Evolutionary conservation across 2,329 filamentous ascomycete species (phyloP).

Genomic region (Cladorrhinum sp.): DNA sequence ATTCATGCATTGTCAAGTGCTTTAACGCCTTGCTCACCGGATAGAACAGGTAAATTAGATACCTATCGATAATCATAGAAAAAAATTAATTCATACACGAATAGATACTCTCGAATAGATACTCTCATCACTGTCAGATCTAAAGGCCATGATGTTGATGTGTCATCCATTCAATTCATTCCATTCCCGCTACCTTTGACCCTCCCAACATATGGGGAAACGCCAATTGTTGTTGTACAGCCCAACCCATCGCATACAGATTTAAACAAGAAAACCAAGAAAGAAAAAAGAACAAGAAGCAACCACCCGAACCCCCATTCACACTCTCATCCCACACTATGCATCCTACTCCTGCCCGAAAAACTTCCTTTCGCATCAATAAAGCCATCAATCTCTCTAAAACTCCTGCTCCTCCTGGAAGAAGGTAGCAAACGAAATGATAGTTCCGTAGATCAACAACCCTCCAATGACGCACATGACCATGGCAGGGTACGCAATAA

Average conservation of each 20-base stretch:
- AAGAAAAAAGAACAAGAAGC: conserved; percentile 6
- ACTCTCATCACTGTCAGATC: no score
- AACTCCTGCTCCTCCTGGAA: conserved; percentile 98
- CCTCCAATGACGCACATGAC: conserved; percentile 93
- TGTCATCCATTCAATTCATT: not conserved
- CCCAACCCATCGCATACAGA: not conserved
- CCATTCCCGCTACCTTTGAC: not conserved
- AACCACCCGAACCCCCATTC: not conserved
- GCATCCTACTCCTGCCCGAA: not conserved
- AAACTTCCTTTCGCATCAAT: not conserved
- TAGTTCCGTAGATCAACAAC: conserved; percentile 93
- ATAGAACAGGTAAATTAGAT: not conserved
- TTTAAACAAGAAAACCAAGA: not conserved
- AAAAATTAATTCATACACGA: not conserved
- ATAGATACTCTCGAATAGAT: no score
- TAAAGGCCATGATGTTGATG: not conserved
- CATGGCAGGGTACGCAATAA: conserved; percentile 83
- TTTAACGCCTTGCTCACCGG: not conserved
- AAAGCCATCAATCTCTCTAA: conserved; percentile 40
- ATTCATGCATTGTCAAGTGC: conserved; percentile 5
- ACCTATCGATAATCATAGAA: not conserved
- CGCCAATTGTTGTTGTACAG: not conserved
- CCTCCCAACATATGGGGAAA: not conserved
- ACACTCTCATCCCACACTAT: not conserved
- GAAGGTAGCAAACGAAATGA: conserved; percentile 97